These are phyloP conservation scores for Neopestalotiopsis clavispora DNA, from an alignment of 2,329 filamentous ascomycete genomes.

Conservation along the genomic window DNA sequence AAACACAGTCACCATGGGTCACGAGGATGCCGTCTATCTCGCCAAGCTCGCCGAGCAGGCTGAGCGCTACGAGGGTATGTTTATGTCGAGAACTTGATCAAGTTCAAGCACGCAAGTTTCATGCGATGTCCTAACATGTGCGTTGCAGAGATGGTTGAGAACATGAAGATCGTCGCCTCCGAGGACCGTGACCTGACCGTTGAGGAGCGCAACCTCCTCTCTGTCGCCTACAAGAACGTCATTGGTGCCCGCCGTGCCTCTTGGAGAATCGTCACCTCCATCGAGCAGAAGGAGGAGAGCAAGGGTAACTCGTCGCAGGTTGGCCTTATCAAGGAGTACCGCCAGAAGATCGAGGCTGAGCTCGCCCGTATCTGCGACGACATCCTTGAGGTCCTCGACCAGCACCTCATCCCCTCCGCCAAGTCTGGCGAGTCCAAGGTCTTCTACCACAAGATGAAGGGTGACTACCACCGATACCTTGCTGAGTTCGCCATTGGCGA, in stretches of 20 bases:
- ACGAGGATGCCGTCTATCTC: slow-evolving; percentile 99
- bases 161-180: slow-evolving; percentile 98
- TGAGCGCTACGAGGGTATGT: slow-evolving; percentile 98
- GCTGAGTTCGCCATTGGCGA: slow-evolving; percentile 95
- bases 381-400: slow-evolving; percentile 91
- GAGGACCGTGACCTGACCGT: slow-evolving; percentile 84
- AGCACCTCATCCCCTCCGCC: slow-evolving; percentile 92
- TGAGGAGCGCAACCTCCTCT: slow-evolving; percentile 96
- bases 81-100: background rate
- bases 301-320: slow-evolving; percentile 97
- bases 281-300: slow-evolving; percentile 99
- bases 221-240: slow-evolving; percentile 99
- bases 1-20: slow-evolving; percentile 79
- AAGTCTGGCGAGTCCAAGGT: slow-evolving; percentile 98
- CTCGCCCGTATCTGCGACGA: slow-evolving; percentile 98
- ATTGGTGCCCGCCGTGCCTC: slow-evolving; percentile 95
- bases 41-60: slow-evolving; percentile 99
- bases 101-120: slow-evolving; percentile 17
- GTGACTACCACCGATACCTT: slow-evolving; percentile 98
- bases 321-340: slow-evolving; percentile 93
- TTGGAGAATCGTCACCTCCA: slow-evolving; percentile 97
- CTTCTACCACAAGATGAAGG: slow-evolving; percentile 99
- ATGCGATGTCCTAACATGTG: background rate
- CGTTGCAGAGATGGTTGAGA: slow-evolving; percentile 92
- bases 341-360: slow-evolving; percentile 96